Base-by-base conservation (phyloP, 1,284 basidiomycete species). In the Cutaneotrichosporon sp. region DNA sequence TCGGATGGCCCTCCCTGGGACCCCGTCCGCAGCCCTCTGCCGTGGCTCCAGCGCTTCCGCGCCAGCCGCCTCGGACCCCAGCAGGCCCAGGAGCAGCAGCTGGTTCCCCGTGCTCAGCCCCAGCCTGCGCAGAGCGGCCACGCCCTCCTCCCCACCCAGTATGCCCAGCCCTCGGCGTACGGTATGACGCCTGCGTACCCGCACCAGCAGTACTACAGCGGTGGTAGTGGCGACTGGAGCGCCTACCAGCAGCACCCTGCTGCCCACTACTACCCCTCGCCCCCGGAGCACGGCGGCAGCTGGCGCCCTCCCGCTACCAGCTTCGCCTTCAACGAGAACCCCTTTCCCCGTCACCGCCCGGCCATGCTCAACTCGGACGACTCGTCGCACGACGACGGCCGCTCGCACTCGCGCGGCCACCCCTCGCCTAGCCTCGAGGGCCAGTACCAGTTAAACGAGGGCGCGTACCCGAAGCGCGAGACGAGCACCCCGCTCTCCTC, bases 1-100 rank as follows among this genome's bases (percentile, higher is more conserved):
- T 64, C 62, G 31, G 24, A 24, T 24, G 65, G 65, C 42, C 24
- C 18, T 6, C 24, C 62, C 16, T 67, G 65, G 65, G 58, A 67
- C 53, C 60, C 59, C 16, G 14, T 14, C 24, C 25, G 27, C 22
- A 38, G 56, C 34, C 50, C 62, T 8, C 62, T 64, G 42, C 65
- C 65, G 6, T 31, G 45, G 43, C 54, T 42, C 20, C 27, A 31
- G 18, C 42, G 31, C 20, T 25, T 38, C 33, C 33, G 20, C 18
- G 22, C 34, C 34, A 36, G 51, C 51, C 43, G 54, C 25, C 34
- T 20, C 54, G n/a, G 54, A 27, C 25, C 42, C 9, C 25, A 22
- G 25, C 38, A 29, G 52, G 20, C 25, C 45, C 34, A 38, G 11
- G 31, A 53, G 11, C 33, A 34, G 22, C 51, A 53, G 31, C 33